A percentile compares a stretch with the other conserved stretches of the same genome.
Evolutionary conservation across 176 grass and related monocot species (phyloP).

Genomic region (Rhynchospora pubera): DNA sequence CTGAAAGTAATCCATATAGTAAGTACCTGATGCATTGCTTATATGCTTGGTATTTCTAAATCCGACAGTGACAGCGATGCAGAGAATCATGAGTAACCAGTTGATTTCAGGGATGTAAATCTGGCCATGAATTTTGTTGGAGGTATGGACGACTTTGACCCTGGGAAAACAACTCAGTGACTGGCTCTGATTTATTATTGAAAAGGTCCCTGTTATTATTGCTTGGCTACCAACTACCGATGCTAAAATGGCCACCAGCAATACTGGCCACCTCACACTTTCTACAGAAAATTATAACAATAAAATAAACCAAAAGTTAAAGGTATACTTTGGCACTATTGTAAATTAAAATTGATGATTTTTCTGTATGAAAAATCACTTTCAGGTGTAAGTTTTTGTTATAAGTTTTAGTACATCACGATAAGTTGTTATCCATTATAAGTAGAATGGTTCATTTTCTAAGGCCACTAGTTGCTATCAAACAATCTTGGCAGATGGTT

Average conservation of each 20-base stretch:
- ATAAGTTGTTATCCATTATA: background rate
- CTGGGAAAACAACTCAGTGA: constrained; percentile 93
- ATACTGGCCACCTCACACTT: constrained; percentile 78
- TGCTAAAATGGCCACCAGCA: constrained; percentile 78
- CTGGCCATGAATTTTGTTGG: constrained; percentile 88
- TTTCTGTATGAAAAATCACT: background rate
- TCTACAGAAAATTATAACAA: constrained; percentile 34
- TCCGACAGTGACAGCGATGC: constrained; percentile 88
- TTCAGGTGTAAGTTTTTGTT: background rate
- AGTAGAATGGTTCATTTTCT: constrained; percentile 11
- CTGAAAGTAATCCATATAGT: background rate
- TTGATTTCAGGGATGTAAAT: constrained; percentile 99
- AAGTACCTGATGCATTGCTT: constrained; percentile 88
- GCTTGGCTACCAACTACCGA: constrained; percentile 98
- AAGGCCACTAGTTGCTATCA: constrained; percentile 2
- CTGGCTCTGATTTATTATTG: constrained; percentile 95
- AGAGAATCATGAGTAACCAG: constrained; percentile 96
- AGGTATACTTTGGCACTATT: background rate
- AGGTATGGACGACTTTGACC: constrained; percentile 93
- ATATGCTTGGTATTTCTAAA: constrained; percentile 94
- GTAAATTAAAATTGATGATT: background rate
- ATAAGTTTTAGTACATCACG: background rate
- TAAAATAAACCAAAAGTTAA: background rate
- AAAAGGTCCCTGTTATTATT: constrained; percentile 97
- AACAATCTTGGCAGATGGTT: background rate